A percentile compares a stretch with the other conserved stretches of the same genome.
Evolutionary conservation across 2,329 filamentous ascomycete species (phyloP).

Genomic region (Sarocladium oryzae): DNA sequence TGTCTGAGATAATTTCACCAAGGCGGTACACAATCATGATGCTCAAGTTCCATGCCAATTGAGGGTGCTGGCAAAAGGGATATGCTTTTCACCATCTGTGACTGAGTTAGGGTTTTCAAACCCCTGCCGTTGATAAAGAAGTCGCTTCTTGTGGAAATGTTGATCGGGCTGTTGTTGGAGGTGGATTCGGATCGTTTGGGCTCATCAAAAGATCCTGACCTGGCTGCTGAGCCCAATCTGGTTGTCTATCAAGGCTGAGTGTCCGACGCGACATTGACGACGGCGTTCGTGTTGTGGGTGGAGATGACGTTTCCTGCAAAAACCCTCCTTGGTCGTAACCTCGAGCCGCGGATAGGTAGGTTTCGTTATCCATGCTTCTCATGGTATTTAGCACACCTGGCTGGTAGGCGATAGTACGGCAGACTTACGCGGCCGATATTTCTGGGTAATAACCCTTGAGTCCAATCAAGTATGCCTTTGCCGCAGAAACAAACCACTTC

Average conservation of each 20-base stretch:
- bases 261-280: background rate
- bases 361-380: background rate
- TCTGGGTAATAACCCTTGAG: background rate
- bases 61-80: too few relatives aligned
- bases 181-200: too few relatives aligned
- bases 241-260: background rate
- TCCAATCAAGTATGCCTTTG: background rate
- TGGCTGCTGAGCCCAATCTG: background rate
- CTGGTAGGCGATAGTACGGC: background rate
- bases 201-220: background rate
- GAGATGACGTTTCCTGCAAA: background rate
- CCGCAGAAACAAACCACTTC: conserved; percentile 12
- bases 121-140: too few relatives aligned
- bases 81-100: too few relatives aligned
- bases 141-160: too few relatives aligned
- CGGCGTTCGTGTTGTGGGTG: background rate
- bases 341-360: background rate
- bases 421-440: background rate
- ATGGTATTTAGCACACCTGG: background rate
- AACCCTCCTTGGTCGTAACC: background rate
- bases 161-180: too few relatives aligned
- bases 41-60: too few relatives aligned
- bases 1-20: too few relatives aligned
- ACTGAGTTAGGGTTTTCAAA: too few relatives aligned
- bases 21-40: too few relatives aligned